Evolutionary conservation across 1,284 basidiomycete genomes (phyloP), one percentile per base, ranked within the genome.

Genomic region (Trichosporon ovoides): DNA sequence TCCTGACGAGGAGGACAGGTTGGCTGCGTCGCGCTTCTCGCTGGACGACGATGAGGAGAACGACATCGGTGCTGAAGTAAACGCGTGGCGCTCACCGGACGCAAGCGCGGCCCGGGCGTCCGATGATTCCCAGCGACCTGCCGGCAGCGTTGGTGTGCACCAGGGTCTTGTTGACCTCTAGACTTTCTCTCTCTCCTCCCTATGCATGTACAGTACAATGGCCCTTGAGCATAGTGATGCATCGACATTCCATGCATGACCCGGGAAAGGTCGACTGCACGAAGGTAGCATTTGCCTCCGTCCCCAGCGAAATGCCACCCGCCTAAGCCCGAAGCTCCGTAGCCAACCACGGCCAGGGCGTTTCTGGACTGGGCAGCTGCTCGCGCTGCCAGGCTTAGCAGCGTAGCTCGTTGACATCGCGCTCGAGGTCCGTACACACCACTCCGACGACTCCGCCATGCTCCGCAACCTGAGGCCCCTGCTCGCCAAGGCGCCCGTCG

Each of bases 1-100:
- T 36, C 58, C 71, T 36, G 74, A 83, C 60, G 80, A 84, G 61
- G 80, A 81, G 53, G 81, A 79, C 51, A 66, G 68, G 37, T 89
- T 91, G 77, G 71, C 73, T 6, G 69, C 67, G 18, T 67, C 65
- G 31, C 59, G 75, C 16, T 78, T 74, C 61, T 75, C 71, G 53
- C 58, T 77, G 20, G 71, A 73, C 7, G 75, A 76, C 53, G 72
- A 75, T 55, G 74, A 76, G 38, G 74, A 71, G 3, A 46, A 63
- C 50, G 64, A 66, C 28, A 63, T 66, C 14, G 63, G 63, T 2
- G 63, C 64, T 18, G 71, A 72, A 58, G 59, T 69, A 48, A 53
- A 70, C 57, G 70, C 68, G 22, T 74, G 72, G 72, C 64, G 72
- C 49, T 60, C 52, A 54, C 57, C 55, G 40, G 55, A 56, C 14